These are phyloP conservation scores for Hypoxylon sp. DNA, from an alignment of 2,329 filamentous ascomycete species.

Conservation along the genomic window DNA sequence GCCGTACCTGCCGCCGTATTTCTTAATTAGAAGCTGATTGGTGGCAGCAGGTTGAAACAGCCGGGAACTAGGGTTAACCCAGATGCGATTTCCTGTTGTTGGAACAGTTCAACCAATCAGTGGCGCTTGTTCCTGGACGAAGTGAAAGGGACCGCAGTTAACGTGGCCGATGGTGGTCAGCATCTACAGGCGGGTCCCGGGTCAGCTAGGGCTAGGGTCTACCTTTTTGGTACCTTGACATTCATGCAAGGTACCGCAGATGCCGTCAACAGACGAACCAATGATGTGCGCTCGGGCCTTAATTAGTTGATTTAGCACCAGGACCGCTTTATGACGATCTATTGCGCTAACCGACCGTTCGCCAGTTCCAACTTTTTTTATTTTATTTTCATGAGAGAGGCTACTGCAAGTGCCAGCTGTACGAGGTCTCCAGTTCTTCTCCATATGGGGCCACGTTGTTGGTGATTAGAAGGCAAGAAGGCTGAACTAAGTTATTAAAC, in stretches of 20 bases:
- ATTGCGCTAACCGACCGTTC: no score
- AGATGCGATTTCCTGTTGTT: slow-evolving; percentile 16
- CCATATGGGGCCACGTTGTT: slow-evolving; percentile 22
- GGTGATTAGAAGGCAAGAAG: no score
- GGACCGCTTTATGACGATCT: slow-evolving; percentile 18
- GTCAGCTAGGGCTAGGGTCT: slow-evolving; percentile 18
- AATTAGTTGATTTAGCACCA: slow-evolving; percentile 21
- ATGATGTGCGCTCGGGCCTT: no score
- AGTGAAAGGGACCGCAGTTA: slow-evolving; percentile 10
- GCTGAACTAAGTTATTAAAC: slow-evolving; percentile 15
- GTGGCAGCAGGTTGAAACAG: slow-evolving; percentile 32
- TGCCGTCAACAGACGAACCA: slow-evolving; percentile 23
- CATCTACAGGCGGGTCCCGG: slow-evolving; percentile 28
- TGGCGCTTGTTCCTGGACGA: slow-evolving; percentile 1
- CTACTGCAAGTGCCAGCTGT: slow-evolving; percentile 9
- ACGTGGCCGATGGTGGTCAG: slow-evolving; percentile 34
- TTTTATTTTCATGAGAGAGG: slow-evolving; percentile 4
- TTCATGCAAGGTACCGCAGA: slow-evolving; percentile 35
- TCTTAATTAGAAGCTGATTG: no score
- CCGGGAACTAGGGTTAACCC: slow-evolving; percentile 18
- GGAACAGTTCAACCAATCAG: slow-evolving; percentile 23
- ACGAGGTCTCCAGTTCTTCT: slow-evolving; percentile 2
- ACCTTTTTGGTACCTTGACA: slow-evolving; percentile 29
- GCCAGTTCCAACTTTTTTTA: slow-evolving; percentile 15
- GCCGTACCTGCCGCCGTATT: not conserved